Percentiles rank a stretch among this genome's conserved stretches.
Evolutionary conservation across 2,329 filamentous ascomycete species (phyloP).

Genomic region (Fusarium sp.): DNA sequence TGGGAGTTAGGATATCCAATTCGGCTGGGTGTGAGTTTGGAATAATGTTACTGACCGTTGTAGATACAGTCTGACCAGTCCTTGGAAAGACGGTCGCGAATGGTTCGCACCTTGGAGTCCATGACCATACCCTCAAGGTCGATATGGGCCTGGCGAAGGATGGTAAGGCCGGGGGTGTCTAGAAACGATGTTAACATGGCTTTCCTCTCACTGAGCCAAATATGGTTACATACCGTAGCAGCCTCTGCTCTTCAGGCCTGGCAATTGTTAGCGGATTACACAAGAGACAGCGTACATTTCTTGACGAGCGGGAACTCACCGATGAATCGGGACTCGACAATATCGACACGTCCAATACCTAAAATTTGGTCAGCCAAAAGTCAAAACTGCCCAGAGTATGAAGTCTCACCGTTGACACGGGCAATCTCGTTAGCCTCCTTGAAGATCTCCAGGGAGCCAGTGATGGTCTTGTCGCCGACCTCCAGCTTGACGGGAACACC

Average conservation of each 20-base stretch:
- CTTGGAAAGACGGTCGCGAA: slow-evolving; percentile 68
- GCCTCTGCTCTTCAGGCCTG: slow-evolving; percentile 37
- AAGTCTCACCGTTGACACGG: slow-evolving; percentile 24
- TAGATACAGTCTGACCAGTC: slow-evolving; percentile 56
- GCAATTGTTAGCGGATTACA: background rate
- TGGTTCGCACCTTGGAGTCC: slow-evolving; percentile 65
- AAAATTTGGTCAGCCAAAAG: background rate
- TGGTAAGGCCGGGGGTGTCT: slow-evolving; percentile 25
- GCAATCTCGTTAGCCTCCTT: slow-evolving; percentile 68
- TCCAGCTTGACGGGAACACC: slow-evolving; percentile 75
- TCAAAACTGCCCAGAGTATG: background rate
- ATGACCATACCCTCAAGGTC: slow-evolving; percentile 68
- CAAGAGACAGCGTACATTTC: no score
- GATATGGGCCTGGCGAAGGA: slow-evolving; percentile 48
- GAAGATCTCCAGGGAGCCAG: slow-evolving; percentile 75
- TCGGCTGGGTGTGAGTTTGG: background rate
- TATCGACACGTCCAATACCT: slow-evolving; percentile 42
- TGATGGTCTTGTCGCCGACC: slow-evolving; percentile 66
- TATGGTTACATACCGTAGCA: slow-evolving; percentile 21
- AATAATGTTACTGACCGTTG: slow-evolving; percentile 9
- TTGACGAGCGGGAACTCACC: background rate
- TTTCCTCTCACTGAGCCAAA: background rate
- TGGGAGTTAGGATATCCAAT: background rate
- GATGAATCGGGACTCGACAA: slow-evolving; percentile 39
- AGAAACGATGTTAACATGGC: background rate